Evolutionary conservation across 2,329 filamentous ascomycete species (phyloP).

Genomic region (Aspergillus sp.): DNA sequence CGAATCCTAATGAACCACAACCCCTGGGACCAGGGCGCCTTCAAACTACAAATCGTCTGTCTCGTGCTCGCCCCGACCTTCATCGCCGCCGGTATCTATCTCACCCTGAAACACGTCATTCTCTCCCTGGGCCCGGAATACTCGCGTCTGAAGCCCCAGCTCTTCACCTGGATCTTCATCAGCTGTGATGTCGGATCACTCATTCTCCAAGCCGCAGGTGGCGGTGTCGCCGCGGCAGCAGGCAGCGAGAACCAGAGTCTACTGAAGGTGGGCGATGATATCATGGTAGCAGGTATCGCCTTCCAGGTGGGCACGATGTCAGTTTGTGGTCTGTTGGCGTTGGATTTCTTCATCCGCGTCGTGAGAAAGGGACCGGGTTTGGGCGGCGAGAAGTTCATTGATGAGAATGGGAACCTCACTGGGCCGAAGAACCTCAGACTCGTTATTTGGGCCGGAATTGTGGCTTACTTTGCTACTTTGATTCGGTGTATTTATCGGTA

Average conservation of each 20-base stretch:
- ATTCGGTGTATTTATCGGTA: conserved; percentile 50
- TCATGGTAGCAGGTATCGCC: conserved; percentile 61
- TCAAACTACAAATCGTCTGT: conserved; percentile 57
- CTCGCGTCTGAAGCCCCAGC: conserved; percentile 49
- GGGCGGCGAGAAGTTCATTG: conserved; percentile 28
- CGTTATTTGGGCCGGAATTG: conserved; percentile 30
- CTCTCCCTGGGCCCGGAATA: conserved; percentile 55
- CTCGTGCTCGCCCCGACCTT: conserved; percentile 61
- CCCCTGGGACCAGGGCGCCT: conserved; percentile 52
- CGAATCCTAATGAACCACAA: conserved; percentile 56
- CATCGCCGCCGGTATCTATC: conserved; percentile 57
- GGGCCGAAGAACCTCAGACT: conserved; percentile 26
- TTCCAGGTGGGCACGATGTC: conserved; percentile 57
- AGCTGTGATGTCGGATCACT: conserved; percentile 61
- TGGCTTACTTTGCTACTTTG: conserved; percentile 44
- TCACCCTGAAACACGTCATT: conserved; percentile 60
- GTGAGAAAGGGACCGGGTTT: conserved; percentile 28
- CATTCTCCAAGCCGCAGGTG: conserved; percentile 60
- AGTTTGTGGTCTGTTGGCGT: conserved; percentile 38
- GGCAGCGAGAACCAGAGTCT: conserved; percentile 38
- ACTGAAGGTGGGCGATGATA: conserved; percentile 53
- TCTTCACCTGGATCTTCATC: conserved; percentile 63
- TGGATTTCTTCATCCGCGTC: conserved; percentile 50
- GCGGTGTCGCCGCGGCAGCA: conserved; percentile 58
- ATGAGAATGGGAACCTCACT: background rate